Conservation (phyloP, 2,329 filamentous ascomycete species). For the Orbilia brochopaga region DNA sequence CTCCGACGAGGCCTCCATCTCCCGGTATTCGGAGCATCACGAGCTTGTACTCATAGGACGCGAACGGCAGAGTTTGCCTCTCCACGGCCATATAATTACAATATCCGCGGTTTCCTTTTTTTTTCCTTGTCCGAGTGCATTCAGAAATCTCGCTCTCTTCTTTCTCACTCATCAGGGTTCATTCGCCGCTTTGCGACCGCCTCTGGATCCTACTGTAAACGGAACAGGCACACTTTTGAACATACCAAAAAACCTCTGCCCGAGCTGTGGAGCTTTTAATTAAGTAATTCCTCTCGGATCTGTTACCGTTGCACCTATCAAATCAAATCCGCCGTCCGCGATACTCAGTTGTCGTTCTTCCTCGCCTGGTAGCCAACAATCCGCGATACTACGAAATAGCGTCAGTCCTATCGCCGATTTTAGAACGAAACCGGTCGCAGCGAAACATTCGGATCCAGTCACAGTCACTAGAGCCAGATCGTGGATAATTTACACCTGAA, state of each 20-base stretch:
- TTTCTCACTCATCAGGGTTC: slow-evolving; percentile 39
- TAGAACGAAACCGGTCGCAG: slow-evolving; percentile 1
- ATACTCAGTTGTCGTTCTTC: not conserved
- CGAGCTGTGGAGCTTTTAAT: slow-evolving; percentile 51
- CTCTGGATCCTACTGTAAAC: slow-evolving; percentile 30
- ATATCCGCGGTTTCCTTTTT: slow-evolving; percentile 17
- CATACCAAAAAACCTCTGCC: slow-evolving; percentile 22
- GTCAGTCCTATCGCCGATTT: too few relatives aligned
- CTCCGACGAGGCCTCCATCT: slow-evolving; percentile 9
- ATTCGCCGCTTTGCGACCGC: slow-evolving; percentile 40
- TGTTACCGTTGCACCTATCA: slow-evolving; percentile 9
- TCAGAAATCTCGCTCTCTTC: slow-evolving; percentile 24
- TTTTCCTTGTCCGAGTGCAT: slow-evolving; percentile 15
- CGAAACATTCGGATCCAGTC: not conserved
- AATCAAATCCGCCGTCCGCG: slow-evolving; percentile 8
- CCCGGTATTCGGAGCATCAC: slow-evolving; percentile 10
- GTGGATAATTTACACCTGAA: slow-evolving; percentile 27
- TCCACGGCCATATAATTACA: slow-evolving; percentile 10
- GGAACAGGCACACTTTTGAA: slow-evolving; percentile 29
- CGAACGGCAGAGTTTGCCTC: slow-evolving; percentile 24
- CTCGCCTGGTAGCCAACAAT: not conserved
- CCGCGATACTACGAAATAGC: not conserved
- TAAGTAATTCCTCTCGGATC: slow-evolving; percentile 51
- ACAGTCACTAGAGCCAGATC: slow-evolving; percentile 1
- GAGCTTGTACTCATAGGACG: slow-evolving; percentile 16